Base-by-base conservation (phyloP, 2,329 filamentous ascomycete genomes). In the Cladophialophora psammophila region DNA sequence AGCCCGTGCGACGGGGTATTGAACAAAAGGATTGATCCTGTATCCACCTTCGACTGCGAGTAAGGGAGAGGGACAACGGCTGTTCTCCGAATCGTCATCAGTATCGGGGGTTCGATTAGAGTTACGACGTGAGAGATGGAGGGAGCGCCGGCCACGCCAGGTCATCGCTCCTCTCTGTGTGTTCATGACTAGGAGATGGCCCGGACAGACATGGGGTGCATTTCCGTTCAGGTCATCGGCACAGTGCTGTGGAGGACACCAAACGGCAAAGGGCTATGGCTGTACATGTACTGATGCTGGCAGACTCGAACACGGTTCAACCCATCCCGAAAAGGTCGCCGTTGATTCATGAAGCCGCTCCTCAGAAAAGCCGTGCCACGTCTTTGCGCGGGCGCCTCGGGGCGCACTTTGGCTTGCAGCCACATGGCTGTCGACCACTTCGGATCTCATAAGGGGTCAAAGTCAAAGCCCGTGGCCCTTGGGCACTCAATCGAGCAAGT, bases 31-130 rank as follows among this genome's bases (percentile, higher is more conserved):
- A 55, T 68, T 62, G 26, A 68, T 40, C 13, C 66, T 57, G 48
- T 68, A 68, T 5, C 66, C 66, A 15, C 52, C 38, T 9, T 62
- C 52, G 38, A 68, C 35, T 13, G 66, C 38, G 32, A 68, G 57
- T 36, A 68, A 45, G 8, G 66, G 66, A 35, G 66, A 68, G 6
- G 66, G 66, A 50, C 66, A 65, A 15, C 62, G 57, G 54, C 66
- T 68, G 53, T 57, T 65, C 20, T 68, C 66, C 20, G 66, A 68
- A 31, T 68, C 66, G 45, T 68, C 66, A 26, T 68, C 62, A 9
- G 55, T 67, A 18, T 58, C 56, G 26, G 55, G 60, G 20, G 15
- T 32, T 58, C 20, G 26, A 15, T 20, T 32, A 4, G 58, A 58
- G 26, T 61, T 58, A 32, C n/a, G 45, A 9, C 48, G 60, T 10